Evolutionary conservation across 805 yeast genomes (phyloP).

Genomic region (Nakazawaea ernobii): DNA sequence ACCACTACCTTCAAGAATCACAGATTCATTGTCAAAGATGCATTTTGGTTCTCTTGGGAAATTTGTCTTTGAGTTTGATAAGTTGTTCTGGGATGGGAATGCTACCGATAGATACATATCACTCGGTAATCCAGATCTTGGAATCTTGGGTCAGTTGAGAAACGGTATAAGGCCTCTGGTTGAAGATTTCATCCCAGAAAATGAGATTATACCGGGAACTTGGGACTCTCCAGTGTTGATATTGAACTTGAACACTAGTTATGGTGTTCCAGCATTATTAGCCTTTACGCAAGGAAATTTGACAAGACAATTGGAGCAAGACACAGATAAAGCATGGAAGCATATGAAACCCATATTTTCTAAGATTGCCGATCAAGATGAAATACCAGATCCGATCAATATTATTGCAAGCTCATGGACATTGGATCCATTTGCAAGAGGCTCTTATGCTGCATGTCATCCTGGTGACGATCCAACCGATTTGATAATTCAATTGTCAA

Average conservation of each 20-base stretch:
- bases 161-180: conserved; percentile 7
- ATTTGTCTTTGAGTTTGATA: conserved; percentile 61
- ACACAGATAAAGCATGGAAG: conserved; percentile 50
- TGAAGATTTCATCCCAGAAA: background rate
- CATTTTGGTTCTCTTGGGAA: conserved; percentile 71
- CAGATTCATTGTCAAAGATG: conserved; percentile 38
- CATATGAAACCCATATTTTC: conserved; percentile 50
- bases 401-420: conserved; percentile 70
- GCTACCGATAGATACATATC: conserved; percentile 46
- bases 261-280: conserved; percentile 48
- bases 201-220: conserved; percentile 27
- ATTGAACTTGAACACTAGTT: conserved; percentile 51
- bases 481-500: conserved; percentile 52
- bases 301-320: conserved; percentile 51
- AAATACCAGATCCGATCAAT: conserved; percentile 29
- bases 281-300: conserved; percentile 67
- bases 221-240: conserved; percentile 59
- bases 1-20: conserved; percentile 39
- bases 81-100: conserved; percentile 50
- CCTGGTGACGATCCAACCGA: conserved; percentile 68
- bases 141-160: conserved; percentile 9
- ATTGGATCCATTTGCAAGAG: conserved; percentile 67
- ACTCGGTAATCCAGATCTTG: conserved; percentile 31
- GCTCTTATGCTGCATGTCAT: conserved; percentile 72
- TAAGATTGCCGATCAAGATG: conserved; percentile 18